Base-by-base conservation (phyloP, 176 grass and related monocot genomes). In the Musa troglodytarum region DNA sequence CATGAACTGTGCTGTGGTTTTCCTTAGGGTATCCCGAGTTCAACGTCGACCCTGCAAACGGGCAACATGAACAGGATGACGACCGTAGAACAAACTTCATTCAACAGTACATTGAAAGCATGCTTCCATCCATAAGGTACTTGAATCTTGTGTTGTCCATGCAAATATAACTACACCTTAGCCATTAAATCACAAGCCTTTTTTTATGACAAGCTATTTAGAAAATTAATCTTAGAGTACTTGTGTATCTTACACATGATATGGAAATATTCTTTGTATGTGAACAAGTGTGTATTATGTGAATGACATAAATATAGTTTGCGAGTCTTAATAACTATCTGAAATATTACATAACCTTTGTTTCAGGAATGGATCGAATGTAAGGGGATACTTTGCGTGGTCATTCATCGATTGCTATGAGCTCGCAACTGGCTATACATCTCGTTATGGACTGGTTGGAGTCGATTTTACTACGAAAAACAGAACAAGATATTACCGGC, bases 311-410 rank as follows among this genome's bases (percentile, higher is more conserved):
- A 5, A 43, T 43, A 43, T 43, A 43, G 29, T 43, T 43, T 43
- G 34, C 5, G 34, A 5, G 3, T 43, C 53, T 25, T 1, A 12
- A 52, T 69, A 49, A 28, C 1, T 28, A 1, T 28, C 1, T 77
- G 52, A 28, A 26, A 19, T 54, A 61, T 28, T 2, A 28, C 26
- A 73, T 22, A 22, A 22, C 22, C 22, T 22, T 22, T 22, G 17
- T 19, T 77, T 57, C 89, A 96, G 89, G 89, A 92, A 90, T 28
- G 93, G 93, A 71, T 96, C 93, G 4, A 54, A 92, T 50, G 56
- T 49, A 1, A 71, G 77, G 26, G 93, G 89, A 3, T 96, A 96
- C 75, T 90, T 96, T 34, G 85, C 86, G 52, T 96, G 93, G 93
- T 92, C 87, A 1, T 72, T 92, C 10, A 9, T 96, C 1, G 93